Evolutionary conservation across 2,329 filamentous ascomycete species (phyloP), one percentile per base, ranked within the genome.

Genomic region (Pseudogymnoascus sp.): DNA sequence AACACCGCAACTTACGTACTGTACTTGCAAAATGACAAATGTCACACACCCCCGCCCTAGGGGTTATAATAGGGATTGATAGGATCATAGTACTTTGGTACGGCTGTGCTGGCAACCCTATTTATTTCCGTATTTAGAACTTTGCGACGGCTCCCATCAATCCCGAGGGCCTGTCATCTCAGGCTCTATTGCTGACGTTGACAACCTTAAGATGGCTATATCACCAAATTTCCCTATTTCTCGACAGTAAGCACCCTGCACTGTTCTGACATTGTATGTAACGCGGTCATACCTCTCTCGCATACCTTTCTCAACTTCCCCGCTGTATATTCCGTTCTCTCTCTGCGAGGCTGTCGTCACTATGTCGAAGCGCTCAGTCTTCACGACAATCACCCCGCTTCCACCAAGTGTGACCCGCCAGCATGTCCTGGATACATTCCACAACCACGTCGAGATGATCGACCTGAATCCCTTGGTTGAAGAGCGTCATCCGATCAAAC

Each of bases 401-500:
- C 91, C 92, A 7, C 68, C 82, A 2, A 79, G 80, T 67, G 82
- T 94, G 67, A 80, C 84, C 58, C 84, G 90, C 62, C 81, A 88
- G 67, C 81, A 84, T n/a, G 90, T 90, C 42, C 73, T 95, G 66
- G 80, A 84, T 61, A 90, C 90, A 67, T 84, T 96, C 33, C 90
- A 91, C 73, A 82, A 88, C 73, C 91, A 95, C 75, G 74, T 81
- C 59, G 86, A 86, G 68, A 95, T 96, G 87, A 95, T 96, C 70
- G 88, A 93, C 71, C 79, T 96, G 63, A 96, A 95, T 74, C 91
- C 91, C 1, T 80, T 95, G 58, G 88, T 96, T 62, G 84, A 88
- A 65, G 85, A 89, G 64, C 83, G 90, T 63, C 82, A 86, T 67
- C 80, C 80, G 33, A 90, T 90, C 74, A 80, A 83, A 55, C 81